A percentile compares a stretch with the other conserved stretches of the same genome.
Evolutionary conservation across 495 filamentous ascomycete species (phyloP).

Genomic region (Podospora anserina): DNA sequence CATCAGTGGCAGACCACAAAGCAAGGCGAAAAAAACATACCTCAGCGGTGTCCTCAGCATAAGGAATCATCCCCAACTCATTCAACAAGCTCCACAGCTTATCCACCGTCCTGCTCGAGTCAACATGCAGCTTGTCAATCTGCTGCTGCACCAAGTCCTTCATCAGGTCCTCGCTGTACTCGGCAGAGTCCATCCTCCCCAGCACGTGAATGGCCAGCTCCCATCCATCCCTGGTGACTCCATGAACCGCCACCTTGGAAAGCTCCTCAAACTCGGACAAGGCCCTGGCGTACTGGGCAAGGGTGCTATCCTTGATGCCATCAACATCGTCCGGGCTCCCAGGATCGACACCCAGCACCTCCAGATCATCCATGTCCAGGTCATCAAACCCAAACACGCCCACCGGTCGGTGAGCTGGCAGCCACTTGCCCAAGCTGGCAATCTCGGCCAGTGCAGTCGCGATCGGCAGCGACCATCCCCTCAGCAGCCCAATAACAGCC

Average conservation of each 20-base stretch:
- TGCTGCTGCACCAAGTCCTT: slow-evolving; percentile 52
- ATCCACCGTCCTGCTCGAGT: slow-evolving; percentile 65
- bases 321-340: slow-evolving; percentile 45
- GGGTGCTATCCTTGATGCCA: slow-evolving; percentile 64
- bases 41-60: slow-evolving; percentile 71
- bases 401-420: slow-evolving; percentile 49
- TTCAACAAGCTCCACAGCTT: slow-evolving; percentile 68
- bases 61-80: slow-evolving; percentile 63
- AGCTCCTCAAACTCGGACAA: slow-evolving; percentile 45
- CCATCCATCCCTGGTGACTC: slow-evolving; percentile 66
- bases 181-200: slow-evolving; percentile 64
- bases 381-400: slow-evolving; percentile 32
- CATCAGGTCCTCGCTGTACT: slow-evolving; percentile 64
- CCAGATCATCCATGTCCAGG: slow-evolving; percentile 55
- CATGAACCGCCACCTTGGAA: slow-evolving; percentile 29
- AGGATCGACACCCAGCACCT: slow-evolving; percentile 50
- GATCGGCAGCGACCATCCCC: slow-evolving; percentile 72
- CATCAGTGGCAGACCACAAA: not conserved
- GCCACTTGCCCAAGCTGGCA: slow-evolving; percentile 70
- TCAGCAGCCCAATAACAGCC: slow-evolving; percentile 67
- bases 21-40: slow-evolving; percentile 46
- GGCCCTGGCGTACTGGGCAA: slow-evolving; percentile 69
- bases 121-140: slow-evolving; percentile 59
- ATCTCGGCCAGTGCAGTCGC: slow-evolving; percentile 76
- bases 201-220: slow-evolving; percentile 77